Evolutionary conservation across 169 alveolate species (phyloP), one percentile per base, ranked within the genome.

Genomic region (Plasmodium billcollinsi): DNA sequence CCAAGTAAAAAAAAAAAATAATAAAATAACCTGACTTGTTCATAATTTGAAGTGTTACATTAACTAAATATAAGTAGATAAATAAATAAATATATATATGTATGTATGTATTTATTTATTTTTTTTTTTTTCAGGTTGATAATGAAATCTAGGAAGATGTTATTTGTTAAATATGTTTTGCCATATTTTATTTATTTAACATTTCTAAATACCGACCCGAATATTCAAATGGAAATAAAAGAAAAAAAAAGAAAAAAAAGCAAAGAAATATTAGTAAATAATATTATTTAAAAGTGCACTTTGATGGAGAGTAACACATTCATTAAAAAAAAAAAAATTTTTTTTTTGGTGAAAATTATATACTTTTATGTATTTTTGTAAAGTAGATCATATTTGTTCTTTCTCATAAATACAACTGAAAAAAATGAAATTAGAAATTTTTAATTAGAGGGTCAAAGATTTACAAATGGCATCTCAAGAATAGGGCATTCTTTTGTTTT

Each of bases 101-200:
- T 33, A 15, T 56, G 15, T 8, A 56, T 11, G 15, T 12, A 15
- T 56, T 8, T 56, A 15, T 50, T 20, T 5, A 15, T 49, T 71
- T n/a, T 71, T 7, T 49, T 24, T 15, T 71, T 50, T 71, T 63
- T 54, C 59, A 83, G 91, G 71, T 47, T 83, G 70, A 58, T 83
- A 63, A 52, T 58, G 45, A 83, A 83, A 71, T 83, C 91, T 6
- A 39, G 91, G 59, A 83, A 83, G 45, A 54, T 83, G 72, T 59
- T 83, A 20, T 83, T 83, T 63, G 91, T 83, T 59, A 83, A 71
- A 50, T 83, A 83, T 49, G 91, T 71, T 39, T 18, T 83, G 45
- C 91, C 91, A n/a, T 83, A 83, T 49, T 83, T 83, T 76, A 83
- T 83, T 43, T 83, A 83, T 47, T 72, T 83, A 26, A 83, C 91